A percentile compares a stretch with the other conserved stretches of the same genome.
Evolutionary conservation across 1,139 yeast species (phyloP).

Genomic region (Yamadazyma membranifaciens): DNA sequence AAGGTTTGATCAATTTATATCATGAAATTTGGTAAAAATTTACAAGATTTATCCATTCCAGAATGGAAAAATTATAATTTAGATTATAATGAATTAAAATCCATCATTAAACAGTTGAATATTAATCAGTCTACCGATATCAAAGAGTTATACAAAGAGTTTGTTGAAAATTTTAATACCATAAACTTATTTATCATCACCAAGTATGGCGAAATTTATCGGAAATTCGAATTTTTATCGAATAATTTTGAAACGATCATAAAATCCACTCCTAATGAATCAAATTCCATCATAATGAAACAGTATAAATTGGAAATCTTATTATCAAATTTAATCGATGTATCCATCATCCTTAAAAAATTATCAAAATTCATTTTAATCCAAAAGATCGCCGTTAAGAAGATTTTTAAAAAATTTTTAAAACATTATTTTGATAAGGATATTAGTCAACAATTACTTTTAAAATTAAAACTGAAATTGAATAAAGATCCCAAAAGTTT

Average conservation of each 20-base stretch:
- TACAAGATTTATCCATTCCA: constrained; percentile 73
- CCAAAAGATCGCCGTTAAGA: constrained; percentile 79
- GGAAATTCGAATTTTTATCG: constrained; percentile 28
- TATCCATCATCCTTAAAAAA: constrained; percentile 64
- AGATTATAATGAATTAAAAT: constrained; percentile 76
- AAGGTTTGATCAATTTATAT: neutral
- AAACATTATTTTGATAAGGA: constrained; percentile 52
- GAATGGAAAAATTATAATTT: constrained; percentile 86
- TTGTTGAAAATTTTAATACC: constrained; percentile 50
- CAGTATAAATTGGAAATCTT: constrained; percentile 24
- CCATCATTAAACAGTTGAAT: constrained; percentile 44
- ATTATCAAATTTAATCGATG: constrained; percentile 38
- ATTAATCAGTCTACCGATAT: constrained; percentile 14
- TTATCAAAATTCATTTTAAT: constrained; percentile 72
- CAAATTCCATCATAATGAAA: constrained; percentile 10
- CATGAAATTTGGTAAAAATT: constrained; percentile 87
- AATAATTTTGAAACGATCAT: constrained; percentile 12
- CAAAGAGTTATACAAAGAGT: constrained; percentile 26
- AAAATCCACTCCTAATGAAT: neutral
- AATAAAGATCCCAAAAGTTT: constrained; percentile 51
- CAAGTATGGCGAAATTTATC: constrained; percentile 59
- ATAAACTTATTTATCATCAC: constrained; percentile 61
- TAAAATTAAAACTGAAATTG: constrained; percentile 35
- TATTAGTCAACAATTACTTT: constrained; percentile 31
- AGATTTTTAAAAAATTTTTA: constrained; percentile 74